Percentiles rank a stretch among this genome's conserved stretches.
Evolutionary conservation across 768 basidiomycete genomes (phyloP).

Genomic region (Collybia mongolica): DNA sequence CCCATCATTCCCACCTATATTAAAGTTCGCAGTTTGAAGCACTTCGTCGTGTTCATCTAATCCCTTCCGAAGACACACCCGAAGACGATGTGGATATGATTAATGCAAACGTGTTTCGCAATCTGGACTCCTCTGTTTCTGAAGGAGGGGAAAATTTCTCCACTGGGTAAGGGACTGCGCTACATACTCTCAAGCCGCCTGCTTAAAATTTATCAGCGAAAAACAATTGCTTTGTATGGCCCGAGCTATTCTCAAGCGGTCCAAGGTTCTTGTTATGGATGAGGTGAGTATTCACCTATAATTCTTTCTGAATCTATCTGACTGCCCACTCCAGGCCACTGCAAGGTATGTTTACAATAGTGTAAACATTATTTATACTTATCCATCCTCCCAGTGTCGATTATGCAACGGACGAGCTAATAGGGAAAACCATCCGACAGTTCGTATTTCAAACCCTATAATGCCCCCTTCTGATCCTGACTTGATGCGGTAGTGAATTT

Average conservation of each 20-base stretch:
- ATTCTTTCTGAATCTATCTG: neutral
- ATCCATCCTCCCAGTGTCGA: slow-evolving; percentile 51
- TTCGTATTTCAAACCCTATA: slow-evolving; percentile 34
- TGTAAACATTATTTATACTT: neutral
- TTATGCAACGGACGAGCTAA: slow-evolving; percentile 87
- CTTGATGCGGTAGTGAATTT: slow-evolving; percentile 54
- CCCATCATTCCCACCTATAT: neutral
- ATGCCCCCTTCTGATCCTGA: neutral
- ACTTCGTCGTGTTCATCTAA: slow-evolving; percentile 80
- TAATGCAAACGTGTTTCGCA: slow-evolving; percentile 76
- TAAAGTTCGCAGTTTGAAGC: slow-evolving; percentile 63
- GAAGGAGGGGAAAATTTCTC: slow-evolving; percentile 93
- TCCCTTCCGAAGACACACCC: slow-evolving; percentile 53
- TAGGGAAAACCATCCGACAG: slow-evolving; percentile 79
- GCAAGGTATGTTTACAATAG: slow-evolving; percentile 43
- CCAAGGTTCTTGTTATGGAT: slow-evolving; percentile 79
- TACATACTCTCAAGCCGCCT: neutral
- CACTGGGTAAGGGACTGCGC: slow-evolving; percentile 61
- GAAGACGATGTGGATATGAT: slow-evolving; percentile 46
- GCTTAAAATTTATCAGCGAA: slow-evolving; percentile 36
- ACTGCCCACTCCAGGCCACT: slow-evolving; percentile 47
- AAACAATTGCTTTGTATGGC: slow-evolving; percentile 88
- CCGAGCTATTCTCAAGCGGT: slow-evolving; percentile 73
- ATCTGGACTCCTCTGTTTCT: slow-evolving; percentile 70
- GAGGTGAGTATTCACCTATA: slow-evolving; percentile 42